phyloP scores from a whole-genome alignment of 2,329 filamentous ascomycete species.

The Ilyonectria sp. region DNA sequence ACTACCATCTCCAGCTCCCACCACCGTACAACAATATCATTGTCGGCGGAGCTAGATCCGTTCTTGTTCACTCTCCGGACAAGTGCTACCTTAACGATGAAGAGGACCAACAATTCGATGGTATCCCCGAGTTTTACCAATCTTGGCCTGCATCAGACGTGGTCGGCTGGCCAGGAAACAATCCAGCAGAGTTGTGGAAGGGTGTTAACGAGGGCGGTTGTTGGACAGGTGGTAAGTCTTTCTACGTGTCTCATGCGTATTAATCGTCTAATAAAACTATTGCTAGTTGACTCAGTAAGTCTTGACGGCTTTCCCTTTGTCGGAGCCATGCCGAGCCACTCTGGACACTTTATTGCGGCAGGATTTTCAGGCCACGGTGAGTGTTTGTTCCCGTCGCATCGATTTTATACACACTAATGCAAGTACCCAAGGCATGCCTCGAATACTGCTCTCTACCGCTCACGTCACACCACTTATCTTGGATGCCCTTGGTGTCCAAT shows the following conservation, averaged over 20 bases:
- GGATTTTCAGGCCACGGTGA: slow-evolving; percentile 28
- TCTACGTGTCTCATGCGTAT: not conserved
- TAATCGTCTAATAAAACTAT: not conserved
- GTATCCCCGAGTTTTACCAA: slow-evolving; percentile 24
- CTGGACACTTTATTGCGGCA: slow-evolving; percentile 20
- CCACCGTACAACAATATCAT: slow-evolving; percentile 30
- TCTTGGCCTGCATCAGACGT: slow-evolving; percentile 19
- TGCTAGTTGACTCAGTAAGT: slow-evolving; percentile 20
- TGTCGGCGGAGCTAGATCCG: slow-evolving; percentile 21
- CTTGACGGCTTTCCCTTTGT: slow-evolving; percentile 29
- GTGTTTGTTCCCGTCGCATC: not conserved
- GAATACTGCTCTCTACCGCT: slow-evolving; percentile 26
- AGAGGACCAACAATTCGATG: slow-evolving; percentile 23
- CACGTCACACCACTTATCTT: slow-evolving; percentile 23
- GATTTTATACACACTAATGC: not conserved
- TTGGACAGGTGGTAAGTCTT: slow-evolving; percentile 28
- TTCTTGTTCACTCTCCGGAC: slow-evolving; percentile 20
- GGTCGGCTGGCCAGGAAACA: slow-evolving; percentile 17
- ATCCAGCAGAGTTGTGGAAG: slow-evolving; percentile 21
- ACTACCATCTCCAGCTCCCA: slow-evolving; percentile 28
- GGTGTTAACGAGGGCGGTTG: slow-evolving; percentile 21
- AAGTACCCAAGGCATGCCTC: slow-evolving; percentile 18
- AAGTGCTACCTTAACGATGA: slow-evolving; percentile 25
- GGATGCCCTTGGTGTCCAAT: slow-evolving; percentile 16
- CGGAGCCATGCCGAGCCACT: slow-evolving; percentile 15